Evolutionary conservation across 2,329 filamentous ascomycete species (phyloP), one percentile per base, ranked within the genome.

Genomic region (Exserohilum rostratum): DNA sequence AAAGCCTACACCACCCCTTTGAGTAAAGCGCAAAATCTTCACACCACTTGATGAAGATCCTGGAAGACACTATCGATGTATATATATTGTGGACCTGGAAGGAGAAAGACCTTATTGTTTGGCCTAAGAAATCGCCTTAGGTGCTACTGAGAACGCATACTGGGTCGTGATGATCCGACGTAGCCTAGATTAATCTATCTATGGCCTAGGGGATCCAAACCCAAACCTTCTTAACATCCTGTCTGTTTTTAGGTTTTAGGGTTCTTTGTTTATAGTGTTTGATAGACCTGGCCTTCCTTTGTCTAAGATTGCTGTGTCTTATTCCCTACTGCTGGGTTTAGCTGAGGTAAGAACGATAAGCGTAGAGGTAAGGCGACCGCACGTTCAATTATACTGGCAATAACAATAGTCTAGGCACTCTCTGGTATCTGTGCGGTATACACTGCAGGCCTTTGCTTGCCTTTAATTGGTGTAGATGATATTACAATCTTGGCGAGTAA

Each of bases 161-260:
- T n/a, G 22, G 7, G 45, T 57, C 9, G 25, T 60, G 7, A 58
- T 58, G 25, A 62, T 60, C 6, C 17, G 27, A 47, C 43, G 34
- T 50, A 58, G 46, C 18, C 3, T 10, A 25, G 46, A 57, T 1
- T 53, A 52, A 40, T 18, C 44, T 1, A 30, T 61, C 25, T 6
- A 53, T 53, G 22, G 53, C 5, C 13, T 61, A 31, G 48, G 34
- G 10, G 45, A 50, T 15, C 50, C 11, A 1, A 40, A 60, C 20
- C 38, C 25, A 6, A 57, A 64, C 50, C 17, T 64, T 37, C 55
- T 64, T 5, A 61, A 64, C 40, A 57, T 64, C 4, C 1, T 59
- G 6, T 39, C 38, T 45, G 46, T 58, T 5, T 64, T 64, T 18
- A 5, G n/a, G 18, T 52, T 50, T 43, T 3, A 54, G 2, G 42